These are phyloP conservation scores for Chaetomiaceae sp. DNA, from an alignment of 2,329 filamentous ascomycete genomes.

Conservation along the genomic window DNA sequence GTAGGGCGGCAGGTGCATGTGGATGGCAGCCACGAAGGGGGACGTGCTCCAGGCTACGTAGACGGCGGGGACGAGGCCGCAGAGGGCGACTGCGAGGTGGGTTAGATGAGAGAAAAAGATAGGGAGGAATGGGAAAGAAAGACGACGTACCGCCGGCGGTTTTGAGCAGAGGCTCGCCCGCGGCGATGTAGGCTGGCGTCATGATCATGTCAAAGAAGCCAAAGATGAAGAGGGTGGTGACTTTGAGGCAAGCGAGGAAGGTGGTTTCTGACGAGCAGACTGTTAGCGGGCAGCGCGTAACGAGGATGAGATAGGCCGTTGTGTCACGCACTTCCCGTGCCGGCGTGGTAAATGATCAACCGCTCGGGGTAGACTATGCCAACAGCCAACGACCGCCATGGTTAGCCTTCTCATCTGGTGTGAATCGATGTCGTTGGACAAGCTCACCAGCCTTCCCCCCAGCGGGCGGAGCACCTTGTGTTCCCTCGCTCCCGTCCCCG, in stretches of 20 bases:
- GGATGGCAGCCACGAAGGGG: constrained; percentile 69
- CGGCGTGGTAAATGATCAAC: constrained; percentile 71
- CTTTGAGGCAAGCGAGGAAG: constrained; percentile 65
- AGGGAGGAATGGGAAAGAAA: not conserved
- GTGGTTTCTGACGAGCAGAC: constrained; percentile 39
- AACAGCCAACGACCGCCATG: not conserved
- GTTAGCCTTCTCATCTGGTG: not conserved
- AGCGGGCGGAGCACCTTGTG: not conserved
- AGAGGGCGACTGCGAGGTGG: constrained; percentile 46
- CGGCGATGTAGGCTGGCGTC: constrained; percentile 54
- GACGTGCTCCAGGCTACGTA: constrained; percentile 61
- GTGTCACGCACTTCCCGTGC: constrained; percentile 48
- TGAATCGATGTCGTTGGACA: not conserved
- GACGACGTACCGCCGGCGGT: constrained; percentile 37
- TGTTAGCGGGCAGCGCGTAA: not conserved
- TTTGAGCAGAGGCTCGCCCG: constrained; percentile 36
- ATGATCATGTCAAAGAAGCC: constrained; percentile 61
- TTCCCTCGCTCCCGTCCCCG: not conserved
- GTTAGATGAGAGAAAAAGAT: not conserved
- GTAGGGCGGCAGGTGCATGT: constrained; percentile 62
- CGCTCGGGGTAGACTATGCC: constrained; percentile 49
- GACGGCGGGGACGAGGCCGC: constrained; percentile 60
- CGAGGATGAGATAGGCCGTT: not conserved
- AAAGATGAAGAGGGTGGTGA: constrained; percentile 67
- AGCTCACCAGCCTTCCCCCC: constrained; percentile 16